phyloP scores from a whole-genome alignment of 306 rosid genomes.

The Fragaria ananassa region DNA sequence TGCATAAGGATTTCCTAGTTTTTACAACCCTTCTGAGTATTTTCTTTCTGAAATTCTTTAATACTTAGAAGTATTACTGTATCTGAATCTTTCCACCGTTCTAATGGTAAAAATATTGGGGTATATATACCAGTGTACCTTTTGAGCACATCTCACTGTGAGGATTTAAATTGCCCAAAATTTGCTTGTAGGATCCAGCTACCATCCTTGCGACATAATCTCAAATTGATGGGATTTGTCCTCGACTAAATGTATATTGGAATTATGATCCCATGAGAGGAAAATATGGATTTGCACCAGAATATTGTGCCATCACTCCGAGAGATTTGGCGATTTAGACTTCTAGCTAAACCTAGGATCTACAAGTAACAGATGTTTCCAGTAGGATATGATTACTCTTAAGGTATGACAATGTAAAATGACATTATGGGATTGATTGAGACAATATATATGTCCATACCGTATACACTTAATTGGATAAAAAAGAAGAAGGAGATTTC shows the following conservation, averaged over 20 bases:
- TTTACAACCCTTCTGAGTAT: not conserved
- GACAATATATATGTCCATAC: not conserved
- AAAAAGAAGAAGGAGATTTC: not conserved
- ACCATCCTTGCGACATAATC: not conserved
- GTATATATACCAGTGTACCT: too few relatives aligned
- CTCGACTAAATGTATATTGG: not conserved
- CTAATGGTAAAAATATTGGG: not conserved
- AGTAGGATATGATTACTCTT: not conserved
- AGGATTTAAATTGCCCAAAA: not conserved
- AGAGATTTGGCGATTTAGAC: slow-evolving; percentile 1
- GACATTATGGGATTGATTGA: not conserved
- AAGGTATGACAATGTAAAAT: not conserved
- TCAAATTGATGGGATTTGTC: slow-evolving; percentile 4
- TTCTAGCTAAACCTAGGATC: not conserved
- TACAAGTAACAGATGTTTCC: not conserved
- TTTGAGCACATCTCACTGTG: not conserved
- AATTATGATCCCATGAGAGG: not conserved
- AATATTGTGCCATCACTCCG: not conserved
- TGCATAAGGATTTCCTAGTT: not conserved
- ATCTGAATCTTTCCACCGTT: not conserved
- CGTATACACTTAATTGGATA: too few relatives aligned
- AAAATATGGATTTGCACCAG: not conserved
- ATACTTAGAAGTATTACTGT: not conserved
- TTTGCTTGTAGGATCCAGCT: not conserved
- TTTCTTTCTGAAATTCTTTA: not conserved